phyloP scores from a whole-genome alignment of 2,329 filamentous ascomycete genomes.

The Niveomyces coronatus region DNA sequence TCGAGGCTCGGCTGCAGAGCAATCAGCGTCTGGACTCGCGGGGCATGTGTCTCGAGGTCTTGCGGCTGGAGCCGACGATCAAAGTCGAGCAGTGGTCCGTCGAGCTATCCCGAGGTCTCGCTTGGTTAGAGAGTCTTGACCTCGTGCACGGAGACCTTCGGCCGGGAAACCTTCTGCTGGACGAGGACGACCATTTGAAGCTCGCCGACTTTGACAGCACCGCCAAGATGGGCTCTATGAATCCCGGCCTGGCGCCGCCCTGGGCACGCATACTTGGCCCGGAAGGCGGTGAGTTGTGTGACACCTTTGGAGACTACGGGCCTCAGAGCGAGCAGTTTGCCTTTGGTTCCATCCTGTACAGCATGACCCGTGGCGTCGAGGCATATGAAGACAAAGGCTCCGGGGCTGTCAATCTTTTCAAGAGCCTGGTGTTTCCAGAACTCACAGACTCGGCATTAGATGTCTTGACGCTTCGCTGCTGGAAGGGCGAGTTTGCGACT shows the following conservation, averaged over 20 bases:
- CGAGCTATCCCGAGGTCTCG: conserved; percentile 2
- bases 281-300: neutral
- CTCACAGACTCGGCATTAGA: neutral
- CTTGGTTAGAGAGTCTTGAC: conserved; percentile 9
- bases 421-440: neutral
- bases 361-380: conserved; percentile 2
- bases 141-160: conserved; percentile 11
- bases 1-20: neutral
- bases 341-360: conserved; percentile 8
- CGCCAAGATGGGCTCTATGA: conserved; percentile 3
- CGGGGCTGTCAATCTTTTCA: neutral
- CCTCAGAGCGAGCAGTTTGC: conserved; percentile 6
- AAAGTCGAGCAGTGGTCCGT: conserved; percentile 8
- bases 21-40: neutral
- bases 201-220: conserved; percentile 10
- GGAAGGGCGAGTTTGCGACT: neutral
- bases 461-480: neutral
- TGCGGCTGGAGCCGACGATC: neutral
- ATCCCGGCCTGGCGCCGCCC: neutral
- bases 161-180: conserved; percentile 11
- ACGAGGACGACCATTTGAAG: conserved; percentile 8
- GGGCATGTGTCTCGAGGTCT: neutral
- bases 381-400: conserved; percentile 5
- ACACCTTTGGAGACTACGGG: neutral
- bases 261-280: conserved; percentile 6